Conservation (phyloP, 192 early-diverging fungal genomes). For the Linnemannia elongata region DNA sequence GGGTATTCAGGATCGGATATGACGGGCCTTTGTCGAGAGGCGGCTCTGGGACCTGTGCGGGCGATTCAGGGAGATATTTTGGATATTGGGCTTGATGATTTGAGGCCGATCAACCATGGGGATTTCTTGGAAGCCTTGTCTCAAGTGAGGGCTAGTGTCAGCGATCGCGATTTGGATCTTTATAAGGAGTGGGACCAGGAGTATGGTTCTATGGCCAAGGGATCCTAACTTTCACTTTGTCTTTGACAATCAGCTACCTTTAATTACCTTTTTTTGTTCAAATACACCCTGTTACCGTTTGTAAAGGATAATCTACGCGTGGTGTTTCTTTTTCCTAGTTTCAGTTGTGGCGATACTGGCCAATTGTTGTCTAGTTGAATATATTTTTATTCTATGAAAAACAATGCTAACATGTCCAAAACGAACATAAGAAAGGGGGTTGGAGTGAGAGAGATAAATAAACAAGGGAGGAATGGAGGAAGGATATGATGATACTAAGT, state of each 20-base stretch:
- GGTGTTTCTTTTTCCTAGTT: not conserved
- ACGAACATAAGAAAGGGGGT: not conserved
- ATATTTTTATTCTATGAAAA: constrained; percentile 16
- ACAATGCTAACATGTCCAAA: constrained; percentile 5
- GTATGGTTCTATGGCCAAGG: constrained; percentile 70
- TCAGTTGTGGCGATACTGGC: too few relatives aligned
- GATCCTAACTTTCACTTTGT: not conserved
- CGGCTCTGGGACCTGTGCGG: constrained; percentile 73
- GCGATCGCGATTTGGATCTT: constrained; percentile 80
- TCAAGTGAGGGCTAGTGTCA: constrained; percentile 90
- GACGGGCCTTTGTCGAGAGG: constrained; percentile 85
- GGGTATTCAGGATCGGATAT: constrained; percentile 93
- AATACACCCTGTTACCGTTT: not conserved
- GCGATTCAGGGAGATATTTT: constrained; percentile 52
- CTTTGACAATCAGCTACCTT: not conserved
- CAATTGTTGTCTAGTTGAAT: not conserved
- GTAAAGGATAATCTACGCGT: not conserved
- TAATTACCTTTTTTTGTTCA: not conserved
- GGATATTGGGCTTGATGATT: constrained; percentile 39
- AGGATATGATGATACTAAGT: too few relatives aligned
- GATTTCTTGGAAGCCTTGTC: constrained; percentile 88
- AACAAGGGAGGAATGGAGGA: not conserved
- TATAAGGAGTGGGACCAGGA: constrained; percentile 81
- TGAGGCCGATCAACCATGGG: constrained; percentile 74
- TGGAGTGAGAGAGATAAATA: not conserved